A percentile compares a stretch with the other conserved stretches of the same genome.
Conservation (phyloP, 768 basidiomycete species). For the Lactifluus piperatus region DNA sequence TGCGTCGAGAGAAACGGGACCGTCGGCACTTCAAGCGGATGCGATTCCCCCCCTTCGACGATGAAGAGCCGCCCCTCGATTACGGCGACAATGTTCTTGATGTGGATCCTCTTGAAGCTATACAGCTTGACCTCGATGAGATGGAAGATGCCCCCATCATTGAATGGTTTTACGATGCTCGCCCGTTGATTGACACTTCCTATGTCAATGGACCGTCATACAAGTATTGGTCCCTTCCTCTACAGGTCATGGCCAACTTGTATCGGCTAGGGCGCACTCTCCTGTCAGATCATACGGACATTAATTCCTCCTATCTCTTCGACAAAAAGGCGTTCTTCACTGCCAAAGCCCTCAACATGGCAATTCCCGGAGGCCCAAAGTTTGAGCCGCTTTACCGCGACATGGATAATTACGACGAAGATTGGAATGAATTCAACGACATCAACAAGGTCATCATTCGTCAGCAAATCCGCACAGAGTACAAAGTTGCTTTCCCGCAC, state of each 20-base stretch:
- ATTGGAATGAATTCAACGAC: conserved; percentile 99
- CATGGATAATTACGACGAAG: conserved; percentile 96
- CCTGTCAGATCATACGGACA: conserved; percentile 87
- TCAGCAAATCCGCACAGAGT: conserved; percentile 96
- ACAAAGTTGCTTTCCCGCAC: conserved; percentile 98
- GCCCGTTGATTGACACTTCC: conserved; percentile 85
- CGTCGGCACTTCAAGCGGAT: conserved; percentile 99
- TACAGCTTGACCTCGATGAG: conserved; percentile 89
- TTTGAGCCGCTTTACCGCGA: conserved; percentile 97
- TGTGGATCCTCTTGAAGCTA: conserved; percentile 95
- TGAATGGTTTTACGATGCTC: conserved; percentile 99
- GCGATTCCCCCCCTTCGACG: conserved; percentile 99
- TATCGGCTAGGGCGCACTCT: conserved; percentile 93
- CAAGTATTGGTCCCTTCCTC: conserved; percentile 82
- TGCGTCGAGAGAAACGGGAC: conserved; percentile 97
- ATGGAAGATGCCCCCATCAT: conserved; percentile 87
- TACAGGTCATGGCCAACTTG: conserved; percentile 95
- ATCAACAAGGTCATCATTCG: conserved; percentile 99
- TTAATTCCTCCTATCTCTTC: conserved; percentile 87
- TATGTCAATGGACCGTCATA: conserved; percentile 90
- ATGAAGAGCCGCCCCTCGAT: conserved; percentile 97
- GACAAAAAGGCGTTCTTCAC: conserved; percentile 98
- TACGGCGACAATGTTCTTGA: conserved; percentile 99
- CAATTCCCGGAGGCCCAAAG: conserved; percentile 96
- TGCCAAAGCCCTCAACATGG: conserved; percentile 94